Evolutionary conservation across 129 eudicot genomes (phyloP).

Genomic region (Chrysanthemum lavandulifolium): DNA sequence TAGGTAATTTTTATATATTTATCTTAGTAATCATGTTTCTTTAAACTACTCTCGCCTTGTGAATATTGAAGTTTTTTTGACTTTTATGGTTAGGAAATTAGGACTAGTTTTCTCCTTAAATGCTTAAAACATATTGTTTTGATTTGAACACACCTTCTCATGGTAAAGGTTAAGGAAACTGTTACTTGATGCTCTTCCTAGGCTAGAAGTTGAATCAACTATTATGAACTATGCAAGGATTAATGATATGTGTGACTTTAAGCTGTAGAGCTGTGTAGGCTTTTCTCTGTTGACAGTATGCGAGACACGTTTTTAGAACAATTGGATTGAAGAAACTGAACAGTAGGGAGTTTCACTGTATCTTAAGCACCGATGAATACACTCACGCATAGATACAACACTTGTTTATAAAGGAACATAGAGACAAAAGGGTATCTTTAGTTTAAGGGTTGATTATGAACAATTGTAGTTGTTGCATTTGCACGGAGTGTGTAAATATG

Average conservation of each 20-base stretch:
- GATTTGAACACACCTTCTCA: background rate
- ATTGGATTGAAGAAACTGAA: background rate
- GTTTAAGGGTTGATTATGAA: too few relatives aligned
- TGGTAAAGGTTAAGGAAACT: background rate
- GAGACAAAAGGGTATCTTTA: too few relatives aligned
- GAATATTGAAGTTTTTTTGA: too few relatives aligned
- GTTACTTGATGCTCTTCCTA: background rate
- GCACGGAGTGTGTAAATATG: too few relatives aligned
- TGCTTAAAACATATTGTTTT: background rate
- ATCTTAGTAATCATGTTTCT: background rate
- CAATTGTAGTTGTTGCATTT: too few relatives aligned
- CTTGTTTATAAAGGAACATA: too few relatives aligned
- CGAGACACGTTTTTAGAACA: background rate
- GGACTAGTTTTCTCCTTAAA: background rate
- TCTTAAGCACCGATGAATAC: too few relatives aligned
- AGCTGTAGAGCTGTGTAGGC: background rate
- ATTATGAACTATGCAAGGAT: background rate
- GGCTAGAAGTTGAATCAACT: background rate
- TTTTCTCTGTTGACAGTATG: background rate
- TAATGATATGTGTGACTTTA: background rate
- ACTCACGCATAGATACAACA: too few relatives aligned
- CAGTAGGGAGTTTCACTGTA: background rate
- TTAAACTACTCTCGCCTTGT: too few relatives aligned
- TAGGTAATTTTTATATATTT: background rate
- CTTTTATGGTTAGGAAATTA: too few relatives aligned